These are phyloP conservation scores for Marasmius oreades DNA, from an alignment of 1,284 basidiomycete genomes.

Conservation along the genomic window DNA sequence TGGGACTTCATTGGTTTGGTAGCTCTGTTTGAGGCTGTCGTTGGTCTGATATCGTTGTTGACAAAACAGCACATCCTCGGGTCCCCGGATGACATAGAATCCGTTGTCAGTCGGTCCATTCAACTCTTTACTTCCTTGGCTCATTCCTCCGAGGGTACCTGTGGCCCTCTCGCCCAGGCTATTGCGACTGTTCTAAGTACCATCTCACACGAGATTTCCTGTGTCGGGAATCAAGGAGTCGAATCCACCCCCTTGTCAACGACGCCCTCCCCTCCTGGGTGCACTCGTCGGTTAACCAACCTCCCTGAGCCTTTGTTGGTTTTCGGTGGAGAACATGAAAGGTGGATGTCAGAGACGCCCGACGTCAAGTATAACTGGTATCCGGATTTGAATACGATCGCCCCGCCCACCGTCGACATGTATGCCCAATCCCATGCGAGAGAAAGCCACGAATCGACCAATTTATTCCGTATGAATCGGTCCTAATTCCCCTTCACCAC, in stretches of 20 bases:
- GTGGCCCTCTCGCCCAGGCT: neutral
- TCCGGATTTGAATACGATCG: neutral
- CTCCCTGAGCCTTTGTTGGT: neutral
- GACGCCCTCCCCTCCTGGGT: neutral
- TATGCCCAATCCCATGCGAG: neutral
- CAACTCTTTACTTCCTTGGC: neutral
- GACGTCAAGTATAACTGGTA: slow-evolving; percentile 2
- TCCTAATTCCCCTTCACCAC: neutral
- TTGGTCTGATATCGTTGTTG: slow-evolving; percentile 34
- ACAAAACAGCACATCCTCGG: slow-evolving; percentile 24
- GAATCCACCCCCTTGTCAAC: neutral
- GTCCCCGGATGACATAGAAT: neutral
- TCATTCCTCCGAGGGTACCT: neutral
- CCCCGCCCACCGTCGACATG: neutral
- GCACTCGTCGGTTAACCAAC: neutral
- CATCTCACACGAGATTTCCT: neutral
- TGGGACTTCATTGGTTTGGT: slow-evolving; percentile 39
- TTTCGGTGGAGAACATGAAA: neutral
- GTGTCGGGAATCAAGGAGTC: neutral
- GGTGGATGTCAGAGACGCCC: neutral
- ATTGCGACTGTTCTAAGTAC: neutral
- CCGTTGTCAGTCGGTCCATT: neutral
- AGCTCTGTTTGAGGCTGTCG: slow-evolving; percentile 36
- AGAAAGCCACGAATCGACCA: neutral
- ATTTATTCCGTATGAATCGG: neutral